Evolutionary conservation across 2,329 filamentous ascomycete species (phyloP).

Genomic region (Penicillium sp.): DNA sequence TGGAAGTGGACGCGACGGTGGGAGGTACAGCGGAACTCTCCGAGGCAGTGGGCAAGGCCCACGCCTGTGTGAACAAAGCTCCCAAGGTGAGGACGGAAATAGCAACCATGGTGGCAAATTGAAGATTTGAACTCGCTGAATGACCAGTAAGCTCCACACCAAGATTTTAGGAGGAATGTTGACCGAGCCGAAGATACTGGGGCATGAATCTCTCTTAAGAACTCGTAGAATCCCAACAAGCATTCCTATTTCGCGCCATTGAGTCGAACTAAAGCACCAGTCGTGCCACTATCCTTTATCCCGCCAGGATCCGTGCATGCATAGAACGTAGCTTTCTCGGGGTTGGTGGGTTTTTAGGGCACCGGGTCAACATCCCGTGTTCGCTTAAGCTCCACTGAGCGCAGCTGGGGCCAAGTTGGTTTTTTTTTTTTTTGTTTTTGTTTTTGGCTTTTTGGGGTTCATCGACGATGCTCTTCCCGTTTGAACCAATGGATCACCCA

Average conservation of each 20-base stretch:
- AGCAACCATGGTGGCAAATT: constrained; percentile 15
- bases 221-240: too few relatives aligned
- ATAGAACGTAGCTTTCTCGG: neutral
- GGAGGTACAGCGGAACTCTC: neutral
- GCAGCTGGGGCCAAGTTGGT: too few relatives aligned
- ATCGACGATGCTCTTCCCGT: too few relatives aligned
- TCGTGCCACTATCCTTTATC: too few relatives aligned
- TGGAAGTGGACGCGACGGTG: constrained; percentile 4
- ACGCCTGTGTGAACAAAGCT: constrained; percentile 13
- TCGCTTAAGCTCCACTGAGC: neutral
- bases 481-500: neutral
- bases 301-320: too few relatives aligned
- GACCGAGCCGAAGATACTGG: neutral
- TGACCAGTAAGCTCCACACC: neutral
- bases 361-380: neutral
- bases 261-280: too few relatives aligned
- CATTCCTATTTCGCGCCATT: too few relatives aligned
- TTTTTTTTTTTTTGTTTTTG: neutral
- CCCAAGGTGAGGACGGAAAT: constrained; percentile 15
- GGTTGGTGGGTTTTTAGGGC: neutral
- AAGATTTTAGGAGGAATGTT: neutral
- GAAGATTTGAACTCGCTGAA: neutral
- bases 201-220: neutral
- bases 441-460: too few relatives aligned
- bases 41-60: constrained; percentile 14